phyloP scores from a whole-genome alignment of 176 grass and related monocot species.

The Juncus inflexus region DNA sequence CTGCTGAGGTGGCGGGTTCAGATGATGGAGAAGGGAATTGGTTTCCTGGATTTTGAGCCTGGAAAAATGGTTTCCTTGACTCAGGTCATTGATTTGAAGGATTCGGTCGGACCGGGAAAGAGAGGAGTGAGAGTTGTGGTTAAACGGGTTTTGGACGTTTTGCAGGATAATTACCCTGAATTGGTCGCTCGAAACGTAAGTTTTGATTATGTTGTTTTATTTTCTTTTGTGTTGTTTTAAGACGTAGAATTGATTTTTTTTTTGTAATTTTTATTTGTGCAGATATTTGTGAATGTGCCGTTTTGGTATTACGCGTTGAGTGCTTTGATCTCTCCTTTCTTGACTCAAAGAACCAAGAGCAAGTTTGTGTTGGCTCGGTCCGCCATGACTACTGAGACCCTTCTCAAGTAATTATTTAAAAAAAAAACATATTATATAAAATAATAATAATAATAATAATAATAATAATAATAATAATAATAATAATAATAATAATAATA shows the following conservation, averaged over 20 bases:
- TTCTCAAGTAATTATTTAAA: conserved; percentile 96
- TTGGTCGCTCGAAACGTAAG: conserved; percentile 90
- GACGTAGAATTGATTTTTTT: background rate
- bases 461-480: too few species aligned
- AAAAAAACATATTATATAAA: too few species aligned
- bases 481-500: too few species aligned
- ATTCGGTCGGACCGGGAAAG: conserved; percentile 63
- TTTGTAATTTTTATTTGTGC: conserved; percentile 18
- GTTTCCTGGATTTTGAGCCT: conserved; percentile 62
- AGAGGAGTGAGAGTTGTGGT: conserved; percentile 71
- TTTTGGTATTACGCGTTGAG: conserved; percentile 97
- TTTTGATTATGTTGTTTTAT: conserved; percentile 2
- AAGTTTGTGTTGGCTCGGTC: conserved; percentile 80
- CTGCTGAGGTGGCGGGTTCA: conserved; percentile 77
- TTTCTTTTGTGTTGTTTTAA: background rate
- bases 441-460: too few species aligned
- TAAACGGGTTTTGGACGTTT: conserved; percentile 72
- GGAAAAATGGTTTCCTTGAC: conserved; percentile 65
- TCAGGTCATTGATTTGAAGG: conserved; percentile 67
- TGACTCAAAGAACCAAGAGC: conserved; percentile 96
- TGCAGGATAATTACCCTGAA: conserved; percentile 98
- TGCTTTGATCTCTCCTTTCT: conserved; percentile 75
- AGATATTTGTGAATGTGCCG: conserved; percentile 96
- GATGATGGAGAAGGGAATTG: conserved; percentile 78
- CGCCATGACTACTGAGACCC: conserved; percentile 70